Base-by-base conservation (phyloP, 78 protist species). In the Dictyostelium brefeldianum region DNA sequence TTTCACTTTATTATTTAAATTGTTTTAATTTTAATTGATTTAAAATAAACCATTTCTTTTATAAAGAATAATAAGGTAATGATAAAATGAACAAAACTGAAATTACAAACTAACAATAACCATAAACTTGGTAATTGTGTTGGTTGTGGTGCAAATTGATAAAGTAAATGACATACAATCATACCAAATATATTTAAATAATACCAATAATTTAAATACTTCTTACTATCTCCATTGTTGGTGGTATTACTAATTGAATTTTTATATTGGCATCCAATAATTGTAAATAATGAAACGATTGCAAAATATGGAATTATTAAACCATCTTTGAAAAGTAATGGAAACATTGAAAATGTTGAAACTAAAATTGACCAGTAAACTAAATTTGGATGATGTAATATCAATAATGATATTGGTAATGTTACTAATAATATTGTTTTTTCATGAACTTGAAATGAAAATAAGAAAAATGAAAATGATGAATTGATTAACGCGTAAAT, bases 391-490 rank as follows among this genome's bases (percentile, higher is more conserved):
- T 36, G 47, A 15, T 79, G 31, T 31, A 54, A n/a, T 18, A 79
- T 41, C 82, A 95, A 53, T 27, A 95, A 78, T 25, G 95, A 79
- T 18, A 95, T 53, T 20, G 98, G 98, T 22, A 96, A 25, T 65
- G 59, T 22, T 14, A 97, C 98, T 7, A 98, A 31, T 22, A 98
- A 54, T 10, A 98, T 79, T 10, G 95, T 80, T 92, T 98, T 98
- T 77, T 98, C 99, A 84, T 98, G 99, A 46, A 98, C 99, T 54
- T 98, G 99, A 59, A 81, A 97, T 20, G 99, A 97, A 74, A 97
- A 92, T n/a, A 98, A 90, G 80, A 96, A 98, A 78, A 98, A 98
- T 5, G 98, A 12, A 17, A 98, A 67, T 17, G 98, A 51, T 41
- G 92, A 59, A 54, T 8, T 31, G 18, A 85, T 64, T 46, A 97